Evolutionary conservation across 2,329 filamentous ascomycete species (phyloP).

Genomic region (Neospermospora avenae): DNA sequence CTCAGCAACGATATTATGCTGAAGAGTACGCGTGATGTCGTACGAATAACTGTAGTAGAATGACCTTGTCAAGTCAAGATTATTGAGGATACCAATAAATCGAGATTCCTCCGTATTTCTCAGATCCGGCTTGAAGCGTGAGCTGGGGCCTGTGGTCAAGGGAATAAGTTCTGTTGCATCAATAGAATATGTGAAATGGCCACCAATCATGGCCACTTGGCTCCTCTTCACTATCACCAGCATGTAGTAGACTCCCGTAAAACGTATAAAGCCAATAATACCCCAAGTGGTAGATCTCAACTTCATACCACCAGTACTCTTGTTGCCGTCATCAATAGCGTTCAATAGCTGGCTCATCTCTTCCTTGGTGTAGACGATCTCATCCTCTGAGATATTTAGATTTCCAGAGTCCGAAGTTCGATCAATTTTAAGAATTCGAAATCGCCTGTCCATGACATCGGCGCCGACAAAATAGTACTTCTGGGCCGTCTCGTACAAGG

Average conservation of each 20-base stretch:
- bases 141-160: constrained; percentile 66
- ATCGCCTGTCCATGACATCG: constrained; percentile 83
- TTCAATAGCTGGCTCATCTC: constrained; percentile 93
- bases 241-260: constrained; percentile 97
- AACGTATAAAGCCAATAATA: constrained; percentile 88
- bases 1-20: constrained; percentile 86
- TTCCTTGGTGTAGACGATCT: constrained; percentile 86
- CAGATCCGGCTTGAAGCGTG: constrained; percentile 71
- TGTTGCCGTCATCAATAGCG: constrained; percentile 93
- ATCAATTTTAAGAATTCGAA: constrained; percentile 92
- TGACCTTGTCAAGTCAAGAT: constrained; percentile 82
- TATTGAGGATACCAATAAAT: constrained; percentile 84
- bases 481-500: constrained; percentile 91
- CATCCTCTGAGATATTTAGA: constrained; percentile 85
- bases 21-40: constrained; percentile 86
- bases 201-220: constrained; percentile 92
- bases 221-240: constrained; percentile 92
- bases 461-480: constrained; percentile 93
- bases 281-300: constrained; percentile 91
- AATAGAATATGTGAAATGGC: constrained; percentile 93
- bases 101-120: constrained; percentile 83
- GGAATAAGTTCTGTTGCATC: constrained; percentile 91
- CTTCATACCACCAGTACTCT: constrained; percentile 82
- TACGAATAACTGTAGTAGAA: constrained; percentile 99
- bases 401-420: constrained; percentile 77